These are phyloP conservation scores for Heliocybe sulcata DNA, from an alignment of 1,284 basidiomycete genomes.

Conservation along the genomic window DNA sequence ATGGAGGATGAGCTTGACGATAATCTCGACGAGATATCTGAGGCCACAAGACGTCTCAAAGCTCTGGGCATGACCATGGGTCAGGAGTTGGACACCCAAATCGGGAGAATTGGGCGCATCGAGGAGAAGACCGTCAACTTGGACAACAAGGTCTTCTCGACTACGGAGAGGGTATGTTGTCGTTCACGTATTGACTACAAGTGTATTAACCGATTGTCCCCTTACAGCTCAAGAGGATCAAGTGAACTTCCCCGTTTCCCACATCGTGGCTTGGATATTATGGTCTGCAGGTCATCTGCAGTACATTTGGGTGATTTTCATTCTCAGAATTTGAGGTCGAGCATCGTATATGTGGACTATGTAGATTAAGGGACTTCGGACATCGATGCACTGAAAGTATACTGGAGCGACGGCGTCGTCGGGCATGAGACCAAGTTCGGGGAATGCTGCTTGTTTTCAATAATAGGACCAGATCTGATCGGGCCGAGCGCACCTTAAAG, in stretches of 20 bases:
- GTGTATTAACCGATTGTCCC: conserved; percentile 8
- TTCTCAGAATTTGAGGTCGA: background rate
- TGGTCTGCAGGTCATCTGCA: too few relatives aligned
- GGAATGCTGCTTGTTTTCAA: too few relatives aligned
- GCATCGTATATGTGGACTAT: background rate
- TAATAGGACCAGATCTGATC: too few relatives aligned
- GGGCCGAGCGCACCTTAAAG: too few relatives aligned
- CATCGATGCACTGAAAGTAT: too few relatives aligned
- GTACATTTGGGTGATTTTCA: too few relatives aligned
- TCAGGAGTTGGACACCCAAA: conserved; percentile 75
- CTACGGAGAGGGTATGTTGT: conserved; percentile 61
- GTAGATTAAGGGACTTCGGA: too few relatives aligned
- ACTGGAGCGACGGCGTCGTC: too few relatives aligned
- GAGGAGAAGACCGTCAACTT: conserved; percentile 62
- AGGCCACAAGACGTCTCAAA: conserved; percentile 79
- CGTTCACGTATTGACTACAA: conserved; percentile 1
- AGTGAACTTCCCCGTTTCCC: conserved; percentile 27
- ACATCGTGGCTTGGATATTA: background rate
- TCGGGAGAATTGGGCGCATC: conserved; percentile 61
- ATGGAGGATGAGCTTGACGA: conserved; percentile 82
- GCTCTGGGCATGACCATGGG: conserved; percentile 82
- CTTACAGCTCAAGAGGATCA: conserved; percentile 62
- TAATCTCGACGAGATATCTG: conserved; percentile 87
- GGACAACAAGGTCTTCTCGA: conserved; percentile 57
- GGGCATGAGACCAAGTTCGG: too few relatives aligned